Evolutionary conservation across 768 basidiomycete genomes (phyloP).

Genomic region (Lyophyllum shimeji): DNA sequence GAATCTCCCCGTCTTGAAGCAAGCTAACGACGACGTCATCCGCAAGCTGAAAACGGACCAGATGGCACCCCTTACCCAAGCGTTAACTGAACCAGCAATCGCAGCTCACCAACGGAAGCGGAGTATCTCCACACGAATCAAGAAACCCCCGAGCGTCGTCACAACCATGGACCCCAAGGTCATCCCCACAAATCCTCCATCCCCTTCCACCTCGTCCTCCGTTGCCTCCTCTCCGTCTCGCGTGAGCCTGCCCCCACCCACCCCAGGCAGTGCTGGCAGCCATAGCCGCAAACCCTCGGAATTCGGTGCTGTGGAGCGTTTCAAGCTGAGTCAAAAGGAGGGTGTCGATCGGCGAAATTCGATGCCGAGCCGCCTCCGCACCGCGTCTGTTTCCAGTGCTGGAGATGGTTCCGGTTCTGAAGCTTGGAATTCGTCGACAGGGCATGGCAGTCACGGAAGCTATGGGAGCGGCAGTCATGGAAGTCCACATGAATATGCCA

Average conservation of each 20-base stretch:
- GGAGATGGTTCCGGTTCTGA: slow-evolving; percentile 82
- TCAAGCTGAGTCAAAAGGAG: slow-evolving; percentile 82
- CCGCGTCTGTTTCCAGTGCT: slow-evolving; percentile 80
- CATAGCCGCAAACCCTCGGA: slow-evolving; percentile 90
- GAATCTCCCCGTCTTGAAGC: slow-evolving; percentile 93
- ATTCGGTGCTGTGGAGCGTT: slow-evolving; percentile 82
- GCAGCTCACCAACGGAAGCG: slow-evolving; percentile 64
- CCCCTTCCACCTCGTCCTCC: slow-evolving; percentile 90
- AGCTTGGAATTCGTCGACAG: slow-evolving; percentile 61
- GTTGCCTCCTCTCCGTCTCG: slow-evolving; percentile 89
- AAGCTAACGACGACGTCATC: slow-evolving; percentile 98
- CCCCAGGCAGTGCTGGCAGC: slow-evolving; percentile 58
- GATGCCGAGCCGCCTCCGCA: slow-evolving; percentile 85
- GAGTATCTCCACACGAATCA: slow-evolving; percentile 79
- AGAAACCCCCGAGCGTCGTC: slow-evolving; percentile 79
- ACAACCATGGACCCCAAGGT: slow-evolving; percentile 65
- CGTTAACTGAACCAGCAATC: slow-evolving; percentile 55
- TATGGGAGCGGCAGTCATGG: slow-evolving; percentile 16
- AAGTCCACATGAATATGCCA: slow-evolving; percentile 48
- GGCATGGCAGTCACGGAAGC: slow-evolving; percentile 46
- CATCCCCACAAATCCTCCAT: slow-evolving; percentile 76
- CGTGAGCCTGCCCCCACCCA: slow-evolving; percentile 66
- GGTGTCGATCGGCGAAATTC: slow-evolving; percentile 75
- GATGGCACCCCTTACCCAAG: slow-evolving; percentile 72
- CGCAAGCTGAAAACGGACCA: slow-evolving; percentile 93